phyloP scores from a whole-genome alignment of 2,329 filamentous ascomycete genomes.

The Annulohypoxylon truncatum region DNA sequence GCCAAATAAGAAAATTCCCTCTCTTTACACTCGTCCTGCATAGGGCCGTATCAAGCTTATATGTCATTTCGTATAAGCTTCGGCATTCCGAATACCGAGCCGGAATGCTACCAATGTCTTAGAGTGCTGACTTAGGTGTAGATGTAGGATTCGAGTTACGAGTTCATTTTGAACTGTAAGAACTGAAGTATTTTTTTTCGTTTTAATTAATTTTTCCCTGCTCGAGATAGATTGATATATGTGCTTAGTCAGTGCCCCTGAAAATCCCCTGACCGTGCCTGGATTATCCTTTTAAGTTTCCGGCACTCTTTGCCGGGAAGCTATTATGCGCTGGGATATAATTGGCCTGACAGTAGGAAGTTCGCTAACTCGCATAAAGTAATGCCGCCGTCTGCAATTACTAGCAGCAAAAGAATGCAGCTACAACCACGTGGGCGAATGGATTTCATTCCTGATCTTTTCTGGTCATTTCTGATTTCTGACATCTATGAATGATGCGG shows the following conservation, averaged over 20 bases:
- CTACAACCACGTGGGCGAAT: conserved; percentile 28
- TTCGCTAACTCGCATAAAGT: conserved; percentile 11
- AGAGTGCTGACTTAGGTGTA: neutral
- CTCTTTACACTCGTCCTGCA: neutral
- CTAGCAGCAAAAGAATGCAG: conserved; percentile 29
- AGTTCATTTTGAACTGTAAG: neutral
- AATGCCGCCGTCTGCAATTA: conserved; percentile 23
- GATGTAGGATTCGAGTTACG: neutral
- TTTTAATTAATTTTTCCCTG: neutral
- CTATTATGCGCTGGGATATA: conserved; percentile 11
- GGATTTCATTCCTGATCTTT: conserved; percentile 1
- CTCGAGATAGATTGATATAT: neutral
- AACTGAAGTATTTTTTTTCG: neutral
- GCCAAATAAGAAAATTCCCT: conserved; percentile 13
- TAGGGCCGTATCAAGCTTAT: neutral
- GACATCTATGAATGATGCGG: neutral
- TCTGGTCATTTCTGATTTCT: conserved; percentile 22
- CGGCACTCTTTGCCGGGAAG: conserved; percentile 14
- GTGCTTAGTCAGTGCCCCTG: conserved; percentile 28
- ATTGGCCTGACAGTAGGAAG: conserved; percentile 17
- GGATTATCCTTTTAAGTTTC: conserved; percentile 14
- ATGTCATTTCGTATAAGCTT: neutral
- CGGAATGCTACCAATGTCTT: neutral
- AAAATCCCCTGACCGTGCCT: conserved; percentile 13
- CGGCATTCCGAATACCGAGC: neutral